Base-by-base conservation (phyloP, 2,329 filamentous ascomycete species). In the Byssoonygena ceratinophila region DNA sequence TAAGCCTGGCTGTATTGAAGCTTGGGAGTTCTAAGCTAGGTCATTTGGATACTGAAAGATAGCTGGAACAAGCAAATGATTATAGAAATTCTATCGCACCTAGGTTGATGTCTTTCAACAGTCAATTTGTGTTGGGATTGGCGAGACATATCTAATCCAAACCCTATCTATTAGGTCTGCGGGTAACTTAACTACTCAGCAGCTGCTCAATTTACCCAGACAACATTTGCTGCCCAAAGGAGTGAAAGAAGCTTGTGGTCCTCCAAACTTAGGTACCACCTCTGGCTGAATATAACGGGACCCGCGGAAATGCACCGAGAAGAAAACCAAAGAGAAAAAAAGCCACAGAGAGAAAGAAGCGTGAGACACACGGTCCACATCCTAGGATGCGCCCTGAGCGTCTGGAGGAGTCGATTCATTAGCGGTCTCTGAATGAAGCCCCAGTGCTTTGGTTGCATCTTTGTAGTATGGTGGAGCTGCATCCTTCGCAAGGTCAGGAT, bases 401-500 rank as follows among this genome's bases (percentile, higher is more conserved):
- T n/a, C 9, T 16, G 1, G 29, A 37, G 46, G 1, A 12, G 46
- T 18, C 27, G 18, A 11, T 41, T 41, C n/a, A 25, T 7, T 37
- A 51, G 22, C 39, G 11, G 41, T 37, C 20, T 45, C 40, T 7
- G 60, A 52, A 57, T 51, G 51, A 25, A 70, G 51, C 4, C 71
- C 71, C n/a, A 74, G 59, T 8, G 70, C 71, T 46, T 68, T 61
- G 20, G 61, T 61, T 23, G 68, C 70, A 50, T 63, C 61, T 51
- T 65, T 63, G 59, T 73, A 68, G 58, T 73, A 74, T 8, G 71
- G 72, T 11, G 66, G 65, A 51, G 64, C 61, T 20, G 71, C 70
- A 54, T 59, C 65, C n/a, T 61, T 61, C 6, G 74, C 77, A 62
- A 77, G 77, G 54, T 72, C 65, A 57, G 74, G 66, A 66, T 84